A percentile compares a stretch with the other conserved stretches of the same genome.
Evolutionary conservation across 805 yeast species (phyloP).

Genomic region (Suhomyces sp.): DNA sequence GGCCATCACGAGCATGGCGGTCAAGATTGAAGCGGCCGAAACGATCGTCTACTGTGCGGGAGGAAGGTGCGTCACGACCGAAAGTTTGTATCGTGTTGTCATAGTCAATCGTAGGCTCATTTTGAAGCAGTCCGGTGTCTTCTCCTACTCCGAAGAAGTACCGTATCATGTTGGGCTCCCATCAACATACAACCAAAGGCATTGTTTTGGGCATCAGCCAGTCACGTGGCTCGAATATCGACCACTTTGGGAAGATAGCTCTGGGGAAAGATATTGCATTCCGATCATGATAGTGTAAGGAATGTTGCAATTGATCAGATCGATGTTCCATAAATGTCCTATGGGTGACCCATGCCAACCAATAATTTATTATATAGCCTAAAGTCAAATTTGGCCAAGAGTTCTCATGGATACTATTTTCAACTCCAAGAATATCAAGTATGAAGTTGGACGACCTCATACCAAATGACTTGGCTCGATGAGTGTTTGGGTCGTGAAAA

Average conservation of each 20-base stretch:
- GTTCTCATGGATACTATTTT: background rate
- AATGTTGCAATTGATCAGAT: background rate
- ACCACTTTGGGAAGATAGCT: background rate
- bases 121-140: conserved; percentile 19
- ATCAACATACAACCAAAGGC: background rate
- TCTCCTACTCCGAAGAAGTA: conserved; percentile 11
- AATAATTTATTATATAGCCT: background rate
- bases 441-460: background rate
- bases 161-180: conserved; percentile 6
- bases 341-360: background rate
- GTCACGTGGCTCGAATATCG: background rate
- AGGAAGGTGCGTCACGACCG: background rate
- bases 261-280: background rate
- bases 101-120: conserved; percentile 37
- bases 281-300: background rate
- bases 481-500: background rate
- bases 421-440: background rate
- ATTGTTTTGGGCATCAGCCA: background rate
- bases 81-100: conserved; percentile 21
- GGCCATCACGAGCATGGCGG: background rate
- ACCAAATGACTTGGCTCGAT: background rate
- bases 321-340: background rate
- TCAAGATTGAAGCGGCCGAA: background rate
- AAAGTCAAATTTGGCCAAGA: background rate
- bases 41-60: background rate